Evolutionary conservation across 2,329 filamentous ascomycete species (phyloP).

Genomic region (Saccharata proteae): DNA sequence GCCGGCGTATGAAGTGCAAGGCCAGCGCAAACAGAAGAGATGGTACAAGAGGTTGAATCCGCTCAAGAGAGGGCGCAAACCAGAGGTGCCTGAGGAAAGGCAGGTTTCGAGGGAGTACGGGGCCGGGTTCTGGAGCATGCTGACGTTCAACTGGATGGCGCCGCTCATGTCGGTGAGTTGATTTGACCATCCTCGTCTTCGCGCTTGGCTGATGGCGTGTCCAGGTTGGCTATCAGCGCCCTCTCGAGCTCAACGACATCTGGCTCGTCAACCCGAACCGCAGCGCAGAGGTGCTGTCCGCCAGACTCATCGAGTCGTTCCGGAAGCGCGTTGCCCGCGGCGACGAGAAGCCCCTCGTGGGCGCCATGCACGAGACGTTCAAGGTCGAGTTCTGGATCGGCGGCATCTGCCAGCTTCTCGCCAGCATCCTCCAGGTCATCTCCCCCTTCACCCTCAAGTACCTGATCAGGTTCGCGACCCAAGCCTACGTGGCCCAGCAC

Average conservation of each 20-base stretch:
- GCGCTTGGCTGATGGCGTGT: no score
- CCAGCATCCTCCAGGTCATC: slow-evolving; percentile 61
- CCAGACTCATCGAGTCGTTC: slow-evolving; percentile 56
- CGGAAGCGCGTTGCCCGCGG: slow-evolving; percentile 52
- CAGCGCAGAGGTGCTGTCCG: slow-evolving; percentile 55
- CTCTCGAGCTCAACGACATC: slow-evolving; percentile 71
- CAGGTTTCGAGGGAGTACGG: slow-evolving; percentile 53
- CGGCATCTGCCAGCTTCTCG: slow-evolving; percentile 60
- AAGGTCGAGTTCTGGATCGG: slow-evolving; percentile 74
- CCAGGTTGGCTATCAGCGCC: slow-evolving; percentile 71
- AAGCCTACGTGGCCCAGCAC: slow-evolving; percentile 58
- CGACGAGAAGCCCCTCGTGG: slow-evolving; percentile 60
- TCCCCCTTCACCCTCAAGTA: slow-evolving; percentile 77
- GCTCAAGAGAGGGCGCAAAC: slow-evolving; percentile 36
- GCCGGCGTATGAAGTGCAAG: no score
- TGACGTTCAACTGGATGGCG: slow-evolving; percentile 85
- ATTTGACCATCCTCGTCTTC: slow-evolving; percentile 5
- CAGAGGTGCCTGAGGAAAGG: slow-evolving; percentile 43
- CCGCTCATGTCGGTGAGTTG: slow-evolving; percentile 53
- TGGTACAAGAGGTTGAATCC: slow-evolving; percentile 49
- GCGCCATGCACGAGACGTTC: slow-evolving; percentile 79
- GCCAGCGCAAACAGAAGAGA: no score
- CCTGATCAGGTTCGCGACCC: slow-evolving; percentile 70
- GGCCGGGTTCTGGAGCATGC: slow-evolving; percentile 59
- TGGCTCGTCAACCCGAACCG: slow-evolving; percentile 78